phyloP scores from a whole-genome alignment of 768 basidiomycete species.

The Lactarius evosmus region DNA sequence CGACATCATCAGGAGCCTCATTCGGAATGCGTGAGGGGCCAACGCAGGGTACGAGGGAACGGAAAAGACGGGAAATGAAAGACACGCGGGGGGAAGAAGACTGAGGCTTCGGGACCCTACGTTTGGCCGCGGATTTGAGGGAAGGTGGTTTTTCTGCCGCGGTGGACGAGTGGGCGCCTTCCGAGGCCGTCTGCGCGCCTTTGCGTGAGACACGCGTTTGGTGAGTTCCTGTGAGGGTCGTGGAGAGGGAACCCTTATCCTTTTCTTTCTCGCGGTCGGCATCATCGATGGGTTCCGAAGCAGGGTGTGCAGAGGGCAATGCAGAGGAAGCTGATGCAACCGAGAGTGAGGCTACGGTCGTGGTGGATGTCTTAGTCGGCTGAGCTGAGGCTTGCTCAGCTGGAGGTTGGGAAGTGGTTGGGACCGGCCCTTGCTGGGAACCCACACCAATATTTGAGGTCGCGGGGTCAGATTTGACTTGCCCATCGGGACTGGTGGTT shows the following conservation, averaged over 20 bases:
- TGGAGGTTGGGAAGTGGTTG: conserved; percentile 17
- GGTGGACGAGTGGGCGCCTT: conserved; percentile 36
- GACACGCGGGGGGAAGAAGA: conserved; percentile 44
- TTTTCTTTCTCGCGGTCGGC: conserved; percentile 43
- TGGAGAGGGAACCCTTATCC: conserved; percentile 47
- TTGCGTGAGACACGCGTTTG: conserved; percentile 37
- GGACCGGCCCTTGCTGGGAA: conserved; percentile 32
- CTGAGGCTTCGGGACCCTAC: conserved; percentile 31
- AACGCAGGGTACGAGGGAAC: conserved; percentile 63
- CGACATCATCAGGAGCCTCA: conserved; percentile 38
- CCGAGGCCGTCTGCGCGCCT: conserved; percentile 35
- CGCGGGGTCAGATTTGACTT: conserved; percentile 25
- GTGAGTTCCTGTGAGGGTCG: conserved; percentile 42
- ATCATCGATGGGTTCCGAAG: conserved; percentile 36
- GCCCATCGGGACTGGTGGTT: conserved; percentile 22
- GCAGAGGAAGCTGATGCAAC: conserved; percentile 21
- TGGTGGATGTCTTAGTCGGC: conserved; percentile 22
- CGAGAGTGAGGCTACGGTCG: conserved; percentile 22
- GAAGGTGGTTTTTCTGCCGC: conserved; percentile 30
- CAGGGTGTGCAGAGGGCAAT: conserved; percentile 34
- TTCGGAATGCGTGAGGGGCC: conserved; percentile 50
- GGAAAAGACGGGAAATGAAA: conserved; percentile 57
- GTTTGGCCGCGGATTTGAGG: conserved; percentile 25
- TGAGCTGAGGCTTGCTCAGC: conserved; percentile 21
- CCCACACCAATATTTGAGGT: conserved; percentile 7